Evolutionary conservation across 768 basidiomycete genomes (phyloP).

Genomic region (Neoboletus subvelutipes): DNA sequence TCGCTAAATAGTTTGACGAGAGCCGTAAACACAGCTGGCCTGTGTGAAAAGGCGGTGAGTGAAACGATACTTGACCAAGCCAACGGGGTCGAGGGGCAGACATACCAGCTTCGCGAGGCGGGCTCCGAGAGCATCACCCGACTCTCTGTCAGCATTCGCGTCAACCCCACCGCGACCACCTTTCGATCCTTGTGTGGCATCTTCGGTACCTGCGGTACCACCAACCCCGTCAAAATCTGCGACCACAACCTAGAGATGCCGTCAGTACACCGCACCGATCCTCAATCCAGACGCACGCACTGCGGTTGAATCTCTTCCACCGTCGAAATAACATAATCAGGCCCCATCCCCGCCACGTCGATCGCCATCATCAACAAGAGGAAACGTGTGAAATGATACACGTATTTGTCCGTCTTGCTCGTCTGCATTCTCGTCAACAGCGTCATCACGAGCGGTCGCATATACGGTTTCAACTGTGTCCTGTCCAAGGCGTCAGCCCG

Average conservation of each 20-base stretch:
- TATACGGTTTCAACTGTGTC: conserved; percentile 63
- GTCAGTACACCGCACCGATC: background rate
- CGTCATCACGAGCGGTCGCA: conserved; percentile 72
- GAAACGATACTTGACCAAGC: background rate
- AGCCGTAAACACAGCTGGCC: conserved; percentile 68
- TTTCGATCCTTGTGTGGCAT: conserved; percentile 84
- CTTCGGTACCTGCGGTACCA: conserved; percentile 79
- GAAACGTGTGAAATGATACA: conserved; percentile 79
- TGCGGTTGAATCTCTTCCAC: conserved; percentile 83
- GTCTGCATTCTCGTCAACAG: conserved; percentile 84
- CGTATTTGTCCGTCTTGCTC: conserved; percentile 87
- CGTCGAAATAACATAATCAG: conserved; percentile 75
- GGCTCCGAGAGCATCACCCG: conserved; percentile 66
- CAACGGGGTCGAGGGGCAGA: background rate
- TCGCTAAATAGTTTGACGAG: conserved; percentile 77
- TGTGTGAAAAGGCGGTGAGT: conserved; percentile 25
- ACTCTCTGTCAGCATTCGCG: conserved; percentile 75
- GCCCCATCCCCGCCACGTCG: conserved; percentile 67
- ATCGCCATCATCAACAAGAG: conserved; percentile 74
- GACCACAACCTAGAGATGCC: conserved; percentile 61
- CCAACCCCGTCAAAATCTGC: conserved; percentile 71
- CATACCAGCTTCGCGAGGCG: conserved; percentile 63
- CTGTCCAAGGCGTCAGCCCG: conserved; percentile 37
- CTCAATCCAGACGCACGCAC: conserved; percentile 39
- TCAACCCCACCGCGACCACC: conserved; percentile 76